Evolutionary conservation across 768 basidiomycete genomes (phyloP).

Genomic region (Boletus rubropictus): DNA sequence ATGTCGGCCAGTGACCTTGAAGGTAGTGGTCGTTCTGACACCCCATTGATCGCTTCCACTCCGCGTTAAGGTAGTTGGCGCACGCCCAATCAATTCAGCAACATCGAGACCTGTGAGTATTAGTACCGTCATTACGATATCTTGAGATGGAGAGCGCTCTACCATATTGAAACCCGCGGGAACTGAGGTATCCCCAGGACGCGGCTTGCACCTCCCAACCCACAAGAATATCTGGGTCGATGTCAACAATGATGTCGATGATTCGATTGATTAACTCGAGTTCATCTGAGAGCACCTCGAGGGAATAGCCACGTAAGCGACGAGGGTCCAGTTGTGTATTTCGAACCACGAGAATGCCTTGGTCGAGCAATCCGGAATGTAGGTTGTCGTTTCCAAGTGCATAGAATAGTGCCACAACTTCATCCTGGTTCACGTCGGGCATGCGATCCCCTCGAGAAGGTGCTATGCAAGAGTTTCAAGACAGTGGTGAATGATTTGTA

Average conservation of each 20-base stretch:
- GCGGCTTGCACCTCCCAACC: slow-evolving; percentile 89
- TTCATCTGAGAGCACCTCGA: slow-evolving; percentile 62
- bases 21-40: slow-evolving; percentile 66
- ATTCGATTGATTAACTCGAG: slow-evolving; percentile 74
- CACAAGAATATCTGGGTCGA: slow-evolving; percentile 87
- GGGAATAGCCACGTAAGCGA: slow-evolving; percentile 38
- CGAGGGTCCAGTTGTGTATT: slow-evolving; percentile 34
- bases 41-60: slow-evolving; percentile 62
- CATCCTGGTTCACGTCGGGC: slow-evolving; percentile 55
- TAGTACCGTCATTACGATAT: slow-evolving; percentile 3
- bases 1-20: slow-evolving; percentile 83
- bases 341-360: slow-evolving; percentile 53
- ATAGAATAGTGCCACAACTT: slow-evolving; percentile 68
- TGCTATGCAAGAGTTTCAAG: slow-evolving; percentile 34
- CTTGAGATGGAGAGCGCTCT: not conserved
- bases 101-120: slow-evolving; percentile 59
- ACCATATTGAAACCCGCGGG: slow-evolving; percentile 63
- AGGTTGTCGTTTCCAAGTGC: slow-evolving; percentile 48
- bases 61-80: slow-evolving; percentile 40
- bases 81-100: slow-evolving; percentile 69
- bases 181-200: slow-evolving; percentile 87
- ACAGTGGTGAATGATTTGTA: not conserved
- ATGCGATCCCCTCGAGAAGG: slow-evolving; percentile 52
- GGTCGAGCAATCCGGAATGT: slow-evolving; percentile 25
- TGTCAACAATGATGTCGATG: slow-evolving; percentile 63